phyloP scores from a whole-genome alignment of 495 filamentous ascomycete genomes.

The Xylaria grammica region DNA sequence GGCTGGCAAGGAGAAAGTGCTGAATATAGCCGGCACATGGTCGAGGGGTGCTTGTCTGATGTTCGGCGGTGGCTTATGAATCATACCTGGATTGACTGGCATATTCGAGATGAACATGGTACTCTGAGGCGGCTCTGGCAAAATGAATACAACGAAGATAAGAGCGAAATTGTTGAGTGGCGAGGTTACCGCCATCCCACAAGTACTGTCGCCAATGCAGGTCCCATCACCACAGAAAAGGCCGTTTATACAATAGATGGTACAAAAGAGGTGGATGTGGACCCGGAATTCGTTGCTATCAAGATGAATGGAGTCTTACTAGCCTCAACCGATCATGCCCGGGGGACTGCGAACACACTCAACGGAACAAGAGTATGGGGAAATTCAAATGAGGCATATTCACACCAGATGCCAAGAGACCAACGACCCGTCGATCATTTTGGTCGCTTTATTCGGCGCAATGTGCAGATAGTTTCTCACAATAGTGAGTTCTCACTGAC shows the following conservation, averaged over 20 bases:
- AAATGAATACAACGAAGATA: constrained; percentile 8
- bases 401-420: background rate
- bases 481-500: constrained; percentile 16
- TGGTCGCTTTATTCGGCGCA: constrained; percentile 1
- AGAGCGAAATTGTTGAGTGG: constrained; percentile 16
- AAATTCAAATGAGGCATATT: background rate
- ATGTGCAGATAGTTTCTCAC: background rate
- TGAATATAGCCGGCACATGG: constrained; percentile 29
- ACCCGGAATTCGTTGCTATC: constrained; percentile 5
- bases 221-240: too few relatives aligned
- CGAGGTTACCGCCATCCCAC: constrained; percentile 7
- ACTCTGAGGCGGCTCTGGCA: constrained; percentile 36
- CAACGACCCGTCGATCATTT: constrained; percentile 6
- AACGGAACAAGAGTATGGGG: too few relatives aligned
- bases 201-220: too few relatives aligned
- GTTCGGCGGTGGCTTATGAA: constrained; percentile 39
- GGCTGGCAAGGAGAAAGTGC: constrained; percentile 39
- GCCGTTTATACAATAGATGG: background rate
- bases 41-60: constrained; percentile 33
- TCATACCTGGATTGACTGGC: constrained; percentile 48
- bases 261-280: constrained; percentile 1
- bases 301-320: too few relatives aligned
- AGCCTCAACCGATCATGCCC: too few relatives aligned
- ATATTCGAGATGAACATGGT: constrained; percentile 39
- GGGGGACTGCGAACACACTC: too few relatives aligned